Conservation (phyloP, 805 yeast species). For the Metschnikowia lochheadii region DNA sequence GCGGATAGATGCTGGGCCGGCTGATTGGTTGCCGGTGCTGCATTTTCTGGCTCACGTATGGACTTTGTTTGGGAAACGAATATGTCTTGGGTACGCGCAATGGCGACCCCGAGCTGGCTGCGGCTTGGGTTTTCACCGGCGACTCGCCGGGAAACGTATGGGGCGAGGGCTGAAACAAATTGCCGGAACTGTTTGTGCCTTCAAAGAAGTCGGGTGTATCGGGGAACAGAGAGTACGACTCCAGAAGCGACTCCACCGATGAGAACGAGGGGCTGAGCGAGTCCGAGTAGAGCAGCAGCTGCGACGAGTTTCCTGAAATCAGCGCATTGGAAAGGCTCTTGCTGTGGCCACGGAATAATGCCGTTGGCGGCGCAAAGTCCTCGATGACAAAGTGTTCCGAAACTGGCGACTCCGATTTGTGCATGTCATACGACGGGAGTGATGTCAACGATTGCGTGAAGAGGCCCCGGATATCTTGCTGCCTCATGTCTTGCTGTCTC, state of each 20-base stretch:
- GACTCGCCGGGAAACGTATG: neutral
- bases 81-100: neutral
- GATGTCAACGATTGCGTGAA: constrained; percentile 12
- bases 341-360: constrained; percentile 16
- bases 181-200: constrained; percentile 7
- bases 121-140: neutral
- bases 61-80: constrained; percentile 3
- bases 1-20: constrained; percentile 9
- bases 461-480: neutral
- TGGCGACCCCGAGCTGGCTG: neutral
- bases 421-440: constrained; percentile 7
- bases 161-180: constrained; percentile 3
- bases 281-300: constrained; percentile 29
- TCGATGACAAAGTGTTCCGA: constrained; percentile 11
- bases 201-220: constrained; percentile 27
- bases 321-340: constrained; percentile 17
- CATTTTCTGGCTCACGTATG: neutral
- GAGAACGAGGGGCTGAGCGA: constrained; percentile 20
- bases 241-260: constrained; percentile 30
- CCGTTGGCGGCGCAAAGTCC: constrained; percentile 18
- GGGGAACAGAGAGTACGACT: constrained; percentile 22
- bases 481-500: neutral
- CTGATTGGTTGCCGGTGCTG: constrained; percentile 5
- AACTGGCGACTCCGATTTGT: constrained; percentile 7
- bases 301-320: constrained; percentile 27